These are phyloP conservation scores for Filobasidium floriforme DNA, from an alignment of 768 basidiomycete genomes.

Conservation along the genomic window DNA sequence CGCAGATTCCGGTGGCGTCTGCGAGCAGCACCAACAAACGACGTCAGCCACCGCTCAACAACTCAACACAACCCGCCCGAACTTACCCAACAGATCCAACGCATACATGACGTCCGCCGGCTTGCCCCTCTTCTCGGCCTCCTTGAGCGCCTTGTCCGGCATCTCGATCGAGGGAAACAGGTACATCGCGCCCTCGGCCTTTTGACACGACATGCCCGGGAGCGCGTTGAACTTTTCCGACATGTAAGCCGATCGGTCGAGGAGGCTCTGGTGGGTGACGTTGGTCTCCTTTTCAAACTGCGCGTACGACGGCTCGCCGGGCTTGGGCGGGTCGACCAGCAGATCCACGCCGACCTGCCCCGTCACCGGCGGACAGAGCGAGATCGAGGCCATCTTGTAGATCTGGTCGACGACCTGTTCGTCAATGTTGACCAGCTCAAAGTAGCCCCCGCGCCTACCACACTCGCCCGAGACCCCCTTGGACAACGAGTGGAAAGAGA, in stretches of 20 bases:
- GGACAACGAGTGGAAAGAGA: slow-evolving; percentile 95
- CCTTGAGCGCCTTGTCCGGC: slow-evolving; percentile 62
- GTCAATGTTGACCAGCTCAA: slow-evolving; percentile 77
- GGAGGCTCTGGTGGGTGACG: slow-evolving; percentile 59
- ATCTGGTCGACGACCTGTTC: slow-evolving; percentile 72
- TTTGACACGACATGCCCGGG: slow-evolving; percentile 70
- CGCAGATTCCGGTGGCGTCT: slow-evolving; percentile 61
- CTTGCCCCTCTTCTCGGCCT: slow-evolving; percentile 64
- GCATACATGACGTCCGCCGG: slow-evolving; percentile 85
- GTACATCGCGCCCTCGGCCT: slow-evolving; percentile 73
- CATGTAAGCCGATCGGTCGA: slow-evolving; percentile 50
- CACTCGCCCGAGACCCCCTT: slow-evolving; percentile 96
- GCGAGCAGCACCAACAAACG: background rate
- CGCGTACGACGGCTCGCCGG: slow-evolving; percentile 65
- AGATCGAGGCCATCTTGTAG: slow-evolving; percentile 92
- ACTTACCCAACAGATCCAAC: slow-evolving; percentile 66
- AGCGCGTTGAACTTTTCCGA: slow-evolving; percentile 68
- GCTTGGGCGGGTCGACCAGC: slow-evolving; percentile 80
- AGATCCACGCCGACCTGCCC: slow-evolving; percentile 84
- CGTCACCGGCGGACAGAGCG: slow-evolving; percentile 76
- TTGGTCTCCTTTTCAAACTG: slow-evolving; percentile 80
- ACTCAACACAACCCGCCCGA: background rate
- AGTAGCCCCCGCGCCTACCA: slow-evolving; percentile 93
- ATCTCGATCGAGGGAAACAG: slow-evolving; percentile 78
- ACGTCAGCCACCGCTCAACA: background rate